Evolutionary conservation across 495 filamentous ascomycete genomes (phyloP), one percentile per base, ranked within the genome.

Genomic region (Glutinoglossum americanum): DNA sequence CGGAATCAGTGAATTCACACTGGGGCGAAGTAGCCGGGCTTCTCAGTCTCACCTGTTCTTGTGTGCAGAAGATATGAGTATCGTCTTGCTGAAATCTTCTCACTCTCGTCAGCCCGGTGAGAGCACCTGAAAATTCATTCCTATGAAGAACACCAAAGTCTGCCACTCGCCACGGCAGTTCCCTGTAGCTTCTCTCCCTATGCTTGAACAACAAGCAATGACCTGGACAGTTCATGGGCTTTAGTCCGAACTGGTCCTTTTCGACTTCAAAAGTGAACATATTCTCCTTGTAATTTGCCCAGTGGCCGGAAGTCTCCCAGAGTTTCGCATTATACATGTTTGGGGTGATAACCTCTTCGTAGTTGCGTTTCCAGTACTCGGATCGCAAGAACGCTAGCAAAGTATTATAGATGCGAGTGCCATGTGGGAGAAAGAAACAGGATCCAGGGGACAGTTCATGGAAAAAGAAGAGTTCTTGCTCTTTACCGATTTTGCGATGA

Each of bases 181-280:
- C 89, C 59, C 83, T 75, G 71, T 98, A 92, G 66, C 80, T 89
- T 62, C 82, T 76, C 61, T 84, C 88, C 55, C 84, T 75, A 66
- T 86, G 82, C 17, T 71, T 76, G 66, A 92, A 93, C 58, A 93
- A 75, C 27, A 85, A 68, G 62, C 81, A 85, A 68, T 92, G 86
- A 8, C 85, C 87, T 3, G 93, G 92, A 70, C 92, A 98, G 70
- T 97, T 97, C 92, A 98, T 98, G 35, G 93, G 92, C 73, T 98
- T 98, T 44, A 98, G 75, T 13, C 74, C 84, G 68, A 79, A 89
- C 51, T 84, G 78, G 57, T 87, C 81, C 75, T 97, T 95, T 65
- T 97, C 88, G 35, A 89, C 78, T 35, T 93, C 81, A 58, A 97
- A 77, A 39, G 82, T 79, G 72, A 97, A 97, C 92, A 98, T 97